phyloP scores from a whole-genome alignment of 1,284 basidiomycete species.

The Boletus nobilissimus region DNA sequence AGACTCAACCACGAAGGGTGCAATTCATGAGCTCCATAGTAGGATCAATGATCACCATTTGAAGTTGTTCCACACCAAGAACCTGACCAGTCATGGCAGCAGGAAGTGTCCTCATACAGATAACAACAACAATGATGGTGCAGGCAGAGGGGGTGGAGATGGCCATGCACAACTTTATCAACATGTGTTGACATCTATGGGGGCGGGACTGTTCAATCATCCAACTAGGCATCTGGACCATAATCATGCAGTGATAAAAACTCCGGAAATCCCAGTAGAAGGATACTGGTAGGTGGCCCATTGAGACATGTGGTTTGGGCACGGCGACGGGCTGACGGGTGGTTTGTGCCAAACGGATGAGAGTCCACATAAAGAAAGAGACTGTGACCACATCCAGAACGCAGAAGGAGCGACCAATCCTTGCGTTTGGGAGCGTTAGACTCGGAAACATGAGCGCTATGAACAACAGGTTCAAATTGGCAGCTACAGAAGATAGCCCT shows the following conservation, averaged over 20 bases:
- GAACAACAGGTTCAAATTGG: background rate
- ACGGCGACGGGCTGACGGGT: constrained; percentile 25
- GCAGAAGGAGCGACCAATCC: constrained; percentile 1
- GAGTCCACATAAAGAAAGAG: constrained; percentile 35
- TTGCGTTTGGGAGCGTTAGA: constrained; percentile 11
- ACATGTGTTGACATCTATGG: too few species aligned
- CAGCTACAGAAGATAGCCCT: background rate
- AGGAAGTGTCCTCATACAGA: too few species aligned
- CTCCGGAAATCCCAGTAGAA: constrained; percentile 52
- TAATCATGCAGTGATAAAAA: constrained; percentile 44
- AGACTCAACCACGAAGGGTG: background rate
- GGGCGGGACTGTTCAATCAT: too few species aligned
- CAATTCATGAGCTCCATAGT: too few species aligned
- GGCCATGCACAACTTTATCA: too few species aligned
- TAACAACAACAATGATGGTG: too few species aligned
- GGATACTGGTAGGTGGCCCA: constrained; percentile 49
- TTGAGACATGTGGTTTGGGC: constrained; percentile 42
- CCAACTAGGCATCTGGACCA: constrained; percentile 44
- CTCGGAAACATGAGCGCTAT: constrained; percentile 2
- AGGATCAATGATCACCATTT: too few species aligned
- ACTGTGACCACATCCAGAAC: constrained; percentile 19
- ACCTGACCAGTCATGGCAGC: too few species aligned
- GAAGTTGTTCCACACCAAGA: too few species aligned
- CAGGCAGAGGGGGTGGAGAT: too few species aligned
- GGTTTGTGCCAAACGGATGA: constrained; percentile 27